Conservation (phyloP, 2,329 filamentous ascomycete species). For the Phialocephala sp. region DNA sequence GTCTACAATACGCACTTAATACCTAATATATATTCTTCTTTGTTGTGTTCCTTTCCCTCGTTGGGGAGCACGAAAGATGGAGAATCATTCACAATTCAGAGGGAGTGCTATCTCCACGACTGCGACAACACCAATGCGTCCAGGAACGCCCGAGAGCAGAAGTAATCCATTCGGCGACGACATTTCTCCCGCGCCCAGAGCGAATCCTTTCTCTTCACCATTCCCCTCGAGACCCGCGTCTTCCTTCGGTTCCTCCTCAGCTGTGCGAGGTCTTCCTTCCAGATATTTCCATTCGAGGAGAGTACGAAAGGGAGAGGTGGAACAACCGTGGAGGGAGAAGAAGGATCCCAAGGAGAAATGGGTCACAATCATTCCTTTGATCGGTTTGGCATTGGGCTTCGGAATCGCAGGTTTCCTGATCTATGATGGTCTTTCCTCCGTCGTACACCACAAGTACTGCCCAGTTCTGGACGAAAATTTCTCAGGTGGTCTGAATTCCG, state of each 20-base stretch:
- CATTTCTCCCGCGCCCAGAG: conserved; percentile 36
- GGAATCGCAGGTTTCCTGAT: conserved; percentile 72
- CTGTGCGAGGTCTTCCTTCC: conserved; percentile 35
- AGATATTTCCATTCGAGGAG: conserved; percentile 47
- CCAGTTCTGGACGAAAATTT: conserved; percentile 58
- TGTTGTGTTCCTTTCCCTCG: conserved; percentile 16
- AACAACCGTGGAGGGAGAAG: conserved; percentile 79
- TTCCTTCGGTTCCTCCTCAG: conserved; percentile 49
- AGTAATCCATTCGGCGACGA: conserved; percentile 39
- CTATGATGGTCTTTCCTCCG: conserved; percentile 74
- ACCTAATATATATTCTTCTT: conserved; percentile 26
- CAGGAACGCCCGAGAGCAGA: conserved; percentile 46
- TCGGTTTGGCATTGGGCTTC: conserved; percentile 73
- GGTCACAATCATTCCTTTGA: conserved; percentile 79
- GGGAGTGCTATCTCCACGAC: conserved; percentile 37
- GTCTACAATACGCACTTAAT: conserved; percentile 19
- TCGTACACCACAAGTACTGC: conserved; percentile 71
- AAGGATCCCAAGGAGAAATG: conserved; percentile 82
- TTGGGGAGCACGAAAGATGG: conserved; percentile 22
- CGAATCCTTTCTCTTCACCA: conserved; percentile 43
- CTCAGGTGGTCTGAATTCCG: conserved; percentile 54
- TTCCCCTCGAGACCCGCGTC: conserved; percentile 51
- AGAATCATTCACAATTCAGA: conserved; percentile 31
- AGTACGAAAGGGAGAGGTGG: conserved; percentile 73
- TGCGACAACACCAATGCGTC: conserved; percentile 44